Base-by-base conservation (phyloP, 441 rosid genomes). In the Populus hybrid region DNA sequence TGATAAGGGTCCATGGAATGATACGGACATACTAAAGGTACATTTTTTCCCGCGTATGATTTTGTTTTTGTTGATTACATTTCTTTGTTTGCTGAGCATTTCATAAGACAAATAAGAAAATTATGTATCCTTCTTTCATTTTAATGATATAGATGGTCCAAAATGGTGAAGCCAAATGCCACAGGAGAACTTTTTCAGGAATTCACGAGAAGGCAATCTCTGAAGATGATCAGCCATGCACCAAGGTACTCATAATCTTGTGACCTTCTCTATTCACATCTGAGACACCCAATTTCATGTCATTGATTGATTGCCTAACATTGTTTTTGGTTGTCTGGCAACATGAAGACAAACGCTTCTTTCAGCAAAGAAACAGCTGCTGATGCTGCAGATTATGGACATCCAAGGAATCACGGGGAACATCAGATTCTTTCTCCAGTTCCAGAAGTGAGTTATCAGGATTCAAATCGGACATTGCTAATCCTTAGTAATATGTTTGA, bases 1-100 rank as follows among this genome's bases (percentile, higher is more conserved):
- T 40, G 97, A 93, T 53, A 95, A 93, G 86, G 97, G 98, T 14
- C 99, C 99, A n/a, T 95, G 99, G 97, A 91, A 93, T 77, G 87
- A 90, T 83, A 88, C 89, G 0, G 92, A 91, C 18, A 86, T 91
- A 63, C 61, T 90, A 53, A 90, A 90, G 91, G 97, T 93, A 59
- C 36, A 10, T 29, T 28, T 53, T 9, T 14, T 24, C n/a, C 5
- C n/a, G 20, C 20, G 26, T 40, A 42, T 18, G 18, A 66, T 70
- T 69, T 26, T 40, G 45, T 40, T 74, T 56, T n/a, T 36, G 20
- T 38, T 18, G 40, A 63, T 31, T 24, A 10, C 8, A n/a, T 8
- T 67, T 69, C 33, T 75, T 64, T 68, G 36, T 35, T 35, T n/a
- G 31, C 36, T 14, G 12, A 68, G 11, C 71, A 2, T 29, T 21